Base-by-base conservation (phyloP, 352 stramenopile species). In the Pythium sp. region DNA sequence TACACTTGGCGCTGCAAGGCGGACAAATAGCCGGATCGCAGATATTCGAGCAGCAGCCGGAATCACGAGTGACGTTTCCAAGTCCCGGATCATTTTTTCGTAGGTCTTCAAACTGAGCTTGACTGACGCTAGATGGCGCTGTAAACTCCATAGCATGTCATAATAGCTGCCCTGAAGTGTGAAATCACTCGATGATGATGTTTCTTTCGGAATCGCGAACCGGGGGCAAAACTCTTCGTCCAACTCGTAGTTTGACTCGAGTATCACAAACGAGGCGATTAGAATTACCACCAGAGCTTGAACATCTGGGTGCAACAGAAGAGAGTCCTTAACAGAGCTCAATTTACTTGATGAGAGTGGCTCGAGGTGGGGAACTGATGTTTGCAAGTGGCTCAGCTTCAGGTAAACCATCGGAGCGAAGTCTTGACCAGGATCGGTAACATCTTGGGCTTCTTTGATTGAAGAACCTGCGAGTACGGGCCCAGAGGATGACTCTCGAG, bases 91-190 rank as follows among this genome's bases (percentile, higher is more conserved):
- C 8, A 81, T 43, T 1, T 51, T 53, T 60, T 84, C 76, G 32
- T 75, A 69, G 12, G 67, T 76, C 61, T 51, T 41, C 43, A 80
- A 41, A 18, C 67, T 60, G 30, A 70, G n/a, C 32, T 36, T 68
- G 11, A 68, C 46, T 2, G 26, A 36, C 5, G 43, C 55, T 30
- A 82, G 75, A 36, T 85, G 78, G 12, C 74, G 72, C 51, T 91
- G 82, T 0, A 91, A 55, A 1, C 41, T 74, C 70, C 75, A 80
- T 28, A 91, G 65, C 30, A 91, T 38, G 26, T 88, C 79, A 2
- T 36, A 61, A 18, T 49, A 43, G 46, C 8, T 46, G 26, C 6
- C 20, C 51, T 59, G 54, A 38, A 59, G 15, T 8, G 2, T 43
- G 26, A 15, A 24, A 12, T 12, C 43, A 20, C 1, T 62, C 22